These are phyloP conservation scores for Auriscalpium microsporum DNA, from an alignment of 768 basidiomycete species.

Conservation along the genomic window DNA sequence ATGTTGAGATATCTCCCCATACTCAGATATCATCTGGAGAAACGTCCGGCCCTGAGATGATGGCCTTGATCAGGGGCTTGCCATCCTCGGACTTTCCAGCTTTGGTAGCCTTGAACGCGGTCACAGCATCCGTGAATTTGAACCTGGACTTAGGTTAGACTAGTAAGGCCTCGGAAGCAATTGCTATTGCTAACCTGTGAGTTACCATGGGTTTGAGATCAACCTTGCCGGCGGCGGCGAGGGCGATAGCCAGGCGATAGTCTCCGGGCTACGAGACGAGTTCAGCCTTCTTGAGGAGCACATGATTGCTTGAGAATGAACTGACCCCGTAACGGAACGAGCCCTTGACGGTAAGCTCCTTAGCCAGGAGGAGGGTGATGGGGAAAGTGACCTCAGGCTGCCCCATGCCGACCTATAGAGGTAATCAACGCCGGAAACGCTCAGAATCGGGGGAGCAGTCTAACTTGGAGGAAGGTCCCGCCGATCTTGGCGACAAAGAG, in stretches of 20 bases:
- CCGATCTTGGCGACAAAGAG: slow-evolving; percentile 68
- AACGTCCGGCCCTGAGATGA: slow-evolving; percentile 77
- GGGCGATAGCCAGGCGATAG: slow-evolving; percentile 77
- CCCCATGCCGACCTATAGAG: slow-evolving; percentile 77
- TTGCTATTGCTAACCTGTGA: slow-evolving; percentile 48
- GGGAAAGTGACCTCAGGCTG: slow-evolving; percentile 68
- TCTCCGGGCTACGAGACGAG: slow-evolving; percentile 54
- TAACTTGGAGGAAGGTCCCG: slow-evolving; percentile 66
- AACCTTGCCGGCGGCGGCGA: slow-evolving; percentile 74
- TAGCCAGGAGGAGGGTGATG: slow-evolving; percentile 56
- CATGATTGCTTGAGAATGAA: slow-evolving; percentile 3
- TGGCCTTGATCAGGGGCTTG: slow-evolving; percentile 79
- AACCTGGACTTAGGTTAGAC: slow-evolving; percentile 35
- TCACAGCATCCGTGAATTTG: slow-evolving; percentile 65
- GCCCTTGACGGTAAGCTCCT: slow-evolving; percentile 78
- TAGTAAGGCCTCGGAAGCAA: not conserved
- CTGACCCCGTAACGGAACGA: slow-evolving; percentile 87
- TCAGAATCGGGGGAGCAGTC: not conserved
- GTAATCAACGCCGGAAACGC: slow-evolving; percentile 15
- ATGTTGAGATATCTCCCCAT: not conserved
- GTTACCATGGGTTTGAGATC: slow-evolving; percentile 85
- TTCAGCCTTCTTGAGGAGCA: not conserved
- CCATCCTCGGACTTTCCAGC: slow-evolving; percentile 80
- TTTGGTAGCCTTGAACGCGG: slow-evolving; percentile 77
- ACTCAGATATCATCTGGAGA: slow-evolving; percentile 31